Percentiles rank a stretch among this genome's conserved stretches.
phyloP scores from a whole-genome alignment of 106 monocot species.

The Dendrobium huoshanense region DNA sequence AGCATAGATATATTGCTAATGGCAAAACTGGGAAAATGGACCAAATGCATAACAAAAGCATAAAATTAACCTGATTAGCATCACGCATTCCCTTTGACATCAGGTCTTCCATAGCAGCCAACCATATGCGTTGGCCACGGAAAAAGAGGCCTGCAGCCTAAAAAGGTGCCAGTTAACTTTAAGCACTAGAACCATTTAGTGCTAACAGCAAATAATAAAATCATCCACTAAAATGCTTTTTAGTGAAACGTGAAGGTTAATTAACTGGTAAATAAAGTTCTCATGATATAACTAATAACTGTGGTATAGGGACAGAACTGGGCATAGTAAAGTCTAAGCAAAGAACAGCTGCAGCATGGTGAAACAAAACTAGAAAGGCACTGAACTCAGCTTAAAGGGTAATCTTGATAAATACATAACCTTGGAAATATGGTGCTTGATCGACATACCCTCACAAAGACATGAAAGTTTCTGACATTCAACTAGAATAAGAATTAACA shows the following conservation, averaged over 20 bases:
- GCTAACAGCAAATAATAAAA: not conserved
- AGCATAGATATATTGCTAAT: not conserved
- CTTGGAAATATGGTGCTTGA: too few species aligned
- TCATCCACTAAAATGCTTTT: not conserved
- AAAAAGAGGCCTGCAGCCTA: constrained; percentile 42
- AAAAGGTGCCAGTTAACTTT: not conserved
- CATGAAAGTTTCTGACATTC: too few species aligned
- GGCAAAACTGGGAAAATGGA: not conserved
- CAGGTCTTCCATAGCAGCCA: constrained; percentile 61
- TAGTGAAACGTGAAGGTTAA: not conserved
- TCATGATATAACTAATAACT: too few species aligned
- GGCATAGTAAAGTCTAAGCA: too few species aligned
- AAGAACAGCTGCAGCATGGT: too few species aligned
- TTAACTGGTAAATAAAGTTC: too few species aligned
- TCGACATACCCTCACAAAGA: too few species aligned
- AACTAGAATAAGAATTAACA: too few species aligned
- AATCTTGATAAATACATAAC: too few species aligned
- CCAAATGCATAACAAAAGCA: not conserved
- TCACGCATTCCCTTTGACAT: constrained; percentile 52
- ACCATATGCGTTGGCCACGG: constrained; percentile 73
- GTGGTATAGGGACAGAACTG: too few species aligned
- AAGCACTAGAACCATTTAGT: not conserved
- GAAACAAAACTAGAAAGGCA: too few species aligned
- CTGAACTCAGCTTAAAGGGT: too few species aligned
- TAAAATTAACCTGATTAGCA: constrained; percentile 42